These are phyloP conservation scores for Pisolithus orientalis DNA, from an alignment of 768 basidiomycete genomes.

Conservation along the genomic window DNA sequence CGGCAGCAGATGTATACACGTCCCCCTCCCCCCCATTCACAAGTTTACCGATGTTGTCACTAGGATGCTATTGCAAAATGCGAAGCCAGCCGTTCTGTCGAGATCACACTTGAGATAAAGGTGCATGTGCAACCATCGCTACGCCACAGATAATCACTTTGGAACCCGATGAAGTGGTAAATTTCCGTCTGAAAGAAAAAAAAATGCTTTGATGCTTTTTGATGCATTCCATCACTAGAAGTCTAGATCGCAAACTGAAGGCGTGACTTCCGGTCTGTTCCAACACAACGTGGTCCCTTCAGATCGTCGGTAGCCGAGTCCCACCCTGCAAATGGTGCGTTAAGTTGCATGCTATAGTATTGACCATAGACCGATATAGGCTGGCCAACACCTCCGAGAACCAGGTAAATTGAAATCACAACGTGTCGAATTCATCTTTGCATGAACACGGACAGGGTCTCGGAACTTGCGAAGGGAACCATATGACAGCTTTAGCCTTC, in stretches of 20 bases:
- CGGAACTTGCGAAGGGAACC: background rate
- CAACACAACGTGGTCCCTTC: background rate
- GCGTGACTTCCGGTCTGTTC: no score
- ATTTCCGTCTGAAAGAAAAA: no score
- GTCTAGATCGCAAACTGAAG: background rate
- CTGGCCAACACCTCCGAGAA: conserved; percentile 6
- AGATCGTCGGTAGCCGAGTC: conserved; percentile 10
- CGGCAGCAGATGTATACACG: no score
- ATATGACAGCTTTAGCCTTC: background rate
- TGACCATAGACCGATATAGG: conserved; percentile 22
- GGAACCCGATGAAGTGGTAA: background rate
- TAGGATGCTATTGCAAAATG: background rate
- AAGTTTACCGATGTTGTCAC: background rate
- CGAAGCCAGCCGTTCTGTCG: background rate
- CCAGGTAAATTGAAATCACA: conserved; percentile 12
- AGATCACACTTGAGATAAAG: background rate
- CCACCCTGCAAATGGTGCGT: conserved; percentile 7
- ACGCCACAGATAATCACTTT: background rate
- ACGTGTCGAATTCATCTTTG: conserved; percentile 2
- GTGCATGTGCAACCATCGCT: background rate
- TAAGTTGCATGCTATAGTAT: background rate
- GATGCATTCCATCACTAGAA: background rate
- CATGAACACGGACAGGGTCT: background rate
- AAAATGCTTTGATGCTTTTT: background rate
- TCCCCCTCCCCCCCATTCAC: background rate